Evolutionary conservation across 1,284 basidiomycete species (phyloP).

Genomic region (Papiliotrema flavescens): DNA sequence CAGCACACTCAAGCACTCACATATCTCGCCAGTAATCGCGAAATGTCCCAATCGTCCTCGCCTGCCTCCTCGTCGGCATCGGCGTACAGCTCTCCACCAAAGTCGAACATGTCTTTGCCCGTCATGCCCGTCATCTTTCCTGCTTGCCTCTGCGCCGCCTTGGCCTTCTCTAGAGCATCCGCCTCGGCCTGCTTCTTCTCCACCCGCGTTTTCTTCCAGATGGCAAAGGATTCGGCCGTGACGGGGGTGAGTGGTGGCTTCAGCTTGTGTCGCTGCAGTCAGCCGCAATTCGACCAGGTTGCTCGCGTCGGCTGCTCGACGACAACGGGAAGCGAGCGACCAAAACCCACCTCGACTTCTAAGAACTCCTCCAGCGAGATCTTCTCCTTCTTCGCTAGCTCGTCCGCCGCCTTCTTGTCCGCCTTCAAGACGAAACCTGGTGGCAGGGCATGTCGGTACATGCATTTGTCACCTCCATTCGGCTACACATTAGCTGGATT

Average conservation of each 20-base stretch:
- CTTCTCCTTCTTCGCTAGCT: slow-evolving; percentile 78
- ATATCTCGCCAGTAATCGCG: slow-evolving; percentile 44
- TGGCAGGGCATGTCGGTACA: slow-evolving; percentile 92
- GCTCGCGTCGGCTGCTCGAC: too few species aligned
- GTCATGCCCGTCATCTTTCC: slow-evolving; percentile 93
- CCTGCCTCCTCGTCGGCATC: slow-evolving; percentile 67
- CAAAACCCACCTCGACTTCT: slow-evolving; percentile 76
- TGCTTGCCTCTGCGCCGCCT: slow-evolving; percentile 76
- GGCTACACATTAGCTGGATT: slow-evolving; percentile 23
- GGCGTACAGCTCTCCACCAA: slow-evolving; percentile 92
- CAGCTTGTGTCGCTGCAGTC: slow-evolving; percentile 82
- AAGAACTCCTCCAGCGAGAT: slow-evolving; percentile 97
- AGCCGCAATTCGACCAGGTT: slow-evolving; percentile 53
- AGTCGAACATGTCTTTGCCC: slow-evolving; percentile 94
- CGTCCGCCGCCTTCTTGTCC: slow-evolving; percentile 72
- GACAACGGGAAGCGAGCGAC: too few species aligned
- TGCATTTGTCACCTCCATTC: slow-evolving; percentile 65
- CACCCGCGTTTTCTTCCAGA: slow-evolving; percentile 91
- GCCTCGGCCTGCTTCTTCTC: slow-evolving; percentile 87
- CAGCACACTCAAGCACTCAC: slow-evolving; percentile 45
- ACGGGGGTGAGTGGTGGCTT: slow-evolving; percentile 90
- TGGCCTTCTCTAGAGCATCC: slow-evolving; percentile 77
- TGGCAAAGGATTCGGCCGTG: slow-evolving; percentile 86
- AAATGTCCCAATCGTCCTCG: slow-evolving; percentile 49
- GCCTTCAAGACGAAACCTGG: slow-evolving; percentile 93